phyloP scores from a whole-genome alignment of 2,329 filamentous ascomycete species.

The Diaporthe velutina region DNA sequence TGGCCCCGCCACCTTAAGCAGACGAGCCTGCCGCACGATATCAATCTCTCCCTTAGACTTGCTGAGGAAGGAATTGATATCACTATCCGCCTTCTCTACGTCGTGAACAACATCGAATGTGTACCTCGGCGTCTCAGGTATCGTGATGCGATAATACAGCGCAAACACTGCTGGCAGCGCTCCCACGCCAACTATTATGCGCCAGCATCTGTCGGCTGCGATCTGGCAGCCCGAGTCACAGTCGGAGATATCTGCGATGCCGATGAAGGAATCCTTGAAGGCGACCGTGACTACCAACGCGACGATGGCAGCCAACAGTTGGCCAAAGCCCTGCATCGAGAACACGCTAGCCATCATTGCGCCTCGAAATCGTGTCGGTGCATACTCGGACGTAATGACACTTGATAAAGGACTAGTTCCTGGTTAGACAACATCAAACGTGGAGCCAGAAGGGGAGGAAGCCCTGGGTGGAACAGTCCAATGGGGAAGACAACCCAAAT shows the following conservation, averaged over 20 bases:
- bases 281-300: constrained; percentile 76
- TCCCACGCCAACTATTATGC: constrained; percentile 83
- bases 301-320: constrained; percentile 78
- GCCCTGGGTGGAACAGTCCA: too few species aligned
- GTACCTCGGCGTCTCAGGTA: constrained; percentile 76
- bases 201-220: constrained; percentile 86
- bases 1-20: constrained; percentile 64
- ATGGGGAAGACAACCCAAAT: too few species aligned
- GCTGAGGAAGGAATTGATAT: constrained; percentile 72
- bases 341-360: constrained; percentile 89
- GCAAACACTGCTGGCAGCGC: constrained; percentile 83
- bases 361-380: constrained; percentile 84
- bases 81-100: constrained; percentile 79
- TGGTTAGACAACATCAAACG: background rate
- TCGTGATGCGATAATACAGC: constrained; percentile 88
- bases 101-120: constrained; percentile 85
- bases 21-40: constrained; percentile 61
- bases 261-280: constrained; percentile 67
- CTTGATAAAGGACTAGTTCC: constrained; percentile 71
- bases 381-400: constrained; percentile 87
- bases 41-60: constrained; percentile 62
- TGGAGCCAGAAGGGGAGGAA: background rate
- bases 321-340: constrained; percentile 87
- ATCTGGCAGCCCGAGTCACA: constrained; percentile 75
- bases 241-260: constrained; percentile 53